Base-by-base conservation (phyloP, 768 basidiomycete species). In the Boletellus ananas region DNA sequence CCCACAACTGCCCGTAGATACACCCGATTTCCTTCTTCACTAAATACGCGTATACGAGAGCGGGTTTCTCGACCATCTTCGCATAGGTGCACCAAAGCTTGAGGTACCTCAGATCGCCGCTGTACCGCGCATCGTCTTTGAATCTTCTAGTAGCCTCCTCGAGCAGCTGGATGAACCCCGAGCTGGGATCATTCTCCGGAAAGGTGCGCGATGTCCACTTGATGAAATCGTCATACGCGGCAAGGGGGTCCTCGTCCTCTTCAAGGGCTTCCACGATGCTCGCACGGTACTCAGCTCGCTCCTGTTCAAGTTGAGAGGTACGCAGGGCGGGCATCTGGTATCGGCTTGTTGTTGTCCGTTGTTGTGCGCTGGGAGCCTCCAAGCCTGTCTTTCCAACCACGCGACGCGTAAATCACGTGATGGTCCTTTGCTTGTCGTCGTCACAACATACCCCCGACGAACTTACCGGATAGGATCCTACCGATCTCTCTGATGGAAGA, bases 51-150 rank as follows among this genome's bases (percentile, higher is more conserved):
- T 90, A 97, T 31, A 84, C 79, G 33, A 78, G 78, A 16, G 78
- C 75, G 4, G 85, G 74, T 58, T 81, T 79, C 59, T 93, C 86
- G 47, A 91, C 80, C 60, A 87, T 79, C 47, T 81, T 81, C 10
- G 94, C 87, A 65, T 95, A 94, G 43, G 87, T 75, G 18, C 85
- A 79, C 96, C 96, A 99, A 17, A 97, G 68, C 65, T 92, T 90
- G 43, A 97, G 76, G 70, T 97, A 96, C 36, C 95, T 80, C 44
- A 92, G 70, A 73, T 98, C 94, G 45, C 82, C 83, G 66, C 82
- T 86, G 69, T 96, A 98, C 13, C 83, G 70, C n/a, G 79, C 73
- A 64, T 98, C 95, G 23, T 81, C 77, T 56, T 85, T 81, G 68
- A 97, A 96, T 48, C 81, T 80, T 27, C 81, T 71, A 2, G 93